phyloP scores from a whole-genome alignment of 2,329 filamentous ascomycete species.

The Aspergillus eucalypticola region DNA sequence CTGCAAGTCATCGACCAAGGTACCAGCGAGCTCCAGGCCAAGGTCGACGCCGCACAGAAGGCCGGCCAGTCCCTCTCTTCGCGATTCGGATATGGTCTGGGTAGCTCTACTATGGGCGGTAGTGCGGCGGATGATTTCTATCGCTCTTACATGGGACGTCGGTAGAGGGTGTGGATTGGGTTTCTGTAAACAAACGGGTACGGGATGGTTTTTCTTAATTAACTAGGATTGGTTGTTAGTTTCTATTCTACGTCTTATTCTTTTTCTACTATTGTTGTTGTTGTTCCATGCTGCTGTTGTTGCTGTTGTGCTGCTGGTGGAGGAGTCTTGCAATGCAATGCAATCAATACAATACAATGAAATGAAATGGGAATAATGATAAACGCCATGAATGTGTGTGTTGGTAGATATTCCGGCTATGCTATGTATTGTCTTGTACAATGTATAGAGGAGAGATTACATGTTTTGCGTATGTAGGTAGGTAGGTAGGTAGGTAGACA shows the following conservation, averaged over 20 bases:
- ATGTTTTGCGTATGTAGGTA: background rate
- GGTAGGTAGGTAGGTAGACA: background rate
- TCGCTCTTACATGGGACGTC: conserved; percentile 77
- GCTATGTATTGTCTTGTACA: background rate
- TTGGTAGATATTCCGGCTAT: background rate
- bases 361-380: conserved; percentile 1
- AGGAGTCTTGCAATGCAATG: background rate
- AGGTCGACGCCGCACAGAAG: conserved; percentile 81
- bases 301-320: background rate
- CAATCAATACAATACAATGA: background rate
- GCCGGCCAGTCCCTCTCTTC: conserved; percentile 61
- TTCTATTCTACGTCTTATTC: background rate
- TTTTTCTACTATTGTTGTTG: background rate
- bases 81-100: conserved; percentile 39
- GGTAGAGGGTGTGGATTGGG: conserved; percentile 41
- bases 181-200: conserved; percentile 4
- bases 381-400: background rate
- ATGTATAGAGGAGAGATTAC: background rate
- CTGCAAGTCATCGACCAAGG: conserved; percentile 92
- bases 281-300: background rate
- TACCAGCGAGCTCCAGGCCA: conserved; percentile 75
- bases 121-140: conserved; percentile 80
- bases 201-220: background rate
- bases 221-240: background rate
- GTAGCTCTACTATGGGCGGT: conserved; percentile 40